Evolutionary conservation across 2,329 filamentous ascomycete genomes (phyloP).

Genomic region (Neurospora crassa): DNA sequence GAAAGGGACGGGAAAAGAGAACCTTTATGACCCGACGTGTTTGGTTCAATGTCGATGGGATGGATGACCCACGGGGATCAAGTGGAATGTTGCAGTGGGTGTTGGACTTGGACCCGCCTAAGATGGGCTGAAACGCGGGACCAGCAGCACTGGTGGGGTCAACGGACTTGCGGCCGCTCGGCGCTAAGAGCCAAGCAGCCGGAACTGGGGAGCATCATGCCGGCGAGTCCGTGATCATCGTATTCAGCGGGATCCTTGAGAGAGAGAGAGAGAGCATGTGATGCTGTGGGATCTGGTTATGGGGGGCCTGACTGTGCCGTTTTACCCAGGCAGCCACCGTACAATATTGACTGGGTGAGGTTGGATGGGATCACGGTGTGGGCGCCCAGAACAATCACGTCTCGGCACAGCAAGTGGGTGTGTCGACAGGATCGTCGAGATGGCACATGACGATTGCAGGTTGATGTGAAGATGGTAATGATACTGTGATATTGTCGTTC

Average conservation of each 20-base stretch:
- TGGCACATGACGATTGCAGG: background rate
- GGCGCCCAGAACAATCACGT: background rate
- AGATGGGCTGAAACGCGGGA: background rate
- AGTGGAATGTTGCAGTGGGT: too few species aligned
- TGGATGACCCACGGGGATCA: background rate
- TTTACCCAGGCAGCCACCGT: background rate
- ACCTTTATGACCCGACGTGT: background rate
- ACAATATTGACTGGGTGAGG: background rate
- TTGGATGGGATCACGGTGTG: background rate
- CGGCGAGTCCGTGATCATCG: background rate
- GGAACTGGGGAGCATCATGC: background rate
- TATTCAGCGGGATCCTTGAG: background rate
- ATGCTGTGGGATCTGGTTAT: background rate
- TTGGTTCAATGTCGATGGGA: background rate
- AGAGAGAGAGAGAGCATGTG: background rate
- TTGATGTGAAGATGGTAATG: background rate
- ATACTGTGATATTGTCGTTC: background rate
- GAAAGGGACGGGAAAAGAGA: background rate
- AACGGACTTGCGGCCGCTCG: background rate
- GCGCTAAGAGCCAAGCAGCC: background rate
- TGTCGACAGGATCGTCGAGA: background rate
- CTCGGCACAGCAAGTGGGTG: background rate
- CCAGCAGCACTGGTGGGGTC: background rate
- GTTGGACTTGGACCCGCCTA: background rate
- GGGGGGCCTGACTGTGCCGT: background rate